Evolutionary conservation across 83 land plant genomes (phyloP).

Genomic region (Isoetes engelmannii): DNA sequence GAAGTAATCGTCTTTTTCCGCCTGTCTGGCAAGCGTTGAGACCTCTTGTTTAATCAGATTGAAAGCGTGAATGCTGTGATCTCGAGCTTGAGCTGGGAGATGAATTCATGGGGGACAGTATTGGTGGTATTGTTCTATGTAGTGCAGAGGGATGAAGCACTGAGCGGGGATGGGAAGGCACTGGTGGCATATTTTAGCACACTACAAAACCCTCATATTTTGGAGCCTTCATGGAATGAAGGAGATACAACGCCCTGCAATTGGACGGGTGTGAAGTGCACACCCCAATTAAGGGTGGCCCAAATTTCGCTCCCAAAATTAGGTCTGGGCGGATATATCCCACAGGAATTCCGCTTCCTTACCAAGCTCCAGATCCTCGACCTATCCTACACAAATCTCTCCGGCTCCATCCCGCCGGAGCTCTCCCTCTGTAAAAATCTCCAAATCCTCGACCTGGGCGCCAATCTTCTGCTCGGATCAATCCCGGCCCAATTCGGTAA

Average conservation of each 20-base stretch:
- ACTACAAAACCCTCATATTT: too few species aligned
- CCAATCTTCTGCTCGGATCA: slow-evolving; percentile 54
- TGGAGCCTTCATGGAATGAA: too few species aligned
- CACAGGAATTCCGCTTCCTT: slow-evolving; percentile 28
- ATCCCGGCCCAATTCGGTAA: slow-evolving; percentile 44
- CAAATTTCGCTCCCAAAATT: background rate
- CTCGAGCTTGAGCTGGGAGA: too few species aligned
- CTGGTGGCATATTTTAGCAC: too few species aligned
- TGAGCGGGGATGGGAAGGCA: too few species aligned
- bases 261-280: slow-evolving; percentile 46
- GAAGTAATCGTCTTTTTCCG: too few species aligned
- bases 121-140: too few species aligned
- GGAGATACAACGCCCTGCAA: slow-evolving; percentile 33
- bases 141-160: too few species aligned
- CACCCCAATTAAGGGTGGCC: slow-evolving; percentile 6
- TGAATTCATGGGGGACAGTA: too few species aligned
- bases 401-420: slow-evolving; percentile 36
- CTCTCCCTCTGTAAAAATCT: slow-evolving; percentile 19
- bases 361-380: slow-evolving; percentile 24
- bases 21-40: too few species aligned
- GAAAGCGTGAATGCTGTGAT: too few species aligned
- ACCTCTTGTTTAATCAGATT: too few species aligned
- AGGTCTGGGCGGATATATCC: background rate
- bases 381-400: slow-evolving; percentile 47
- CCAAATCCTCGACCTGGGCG: slow-evolving; percentile 50